Conservation (phyloP, 2,329 filamentous ascomycete genomes). For the Juglanconis oblonga region DNA sequence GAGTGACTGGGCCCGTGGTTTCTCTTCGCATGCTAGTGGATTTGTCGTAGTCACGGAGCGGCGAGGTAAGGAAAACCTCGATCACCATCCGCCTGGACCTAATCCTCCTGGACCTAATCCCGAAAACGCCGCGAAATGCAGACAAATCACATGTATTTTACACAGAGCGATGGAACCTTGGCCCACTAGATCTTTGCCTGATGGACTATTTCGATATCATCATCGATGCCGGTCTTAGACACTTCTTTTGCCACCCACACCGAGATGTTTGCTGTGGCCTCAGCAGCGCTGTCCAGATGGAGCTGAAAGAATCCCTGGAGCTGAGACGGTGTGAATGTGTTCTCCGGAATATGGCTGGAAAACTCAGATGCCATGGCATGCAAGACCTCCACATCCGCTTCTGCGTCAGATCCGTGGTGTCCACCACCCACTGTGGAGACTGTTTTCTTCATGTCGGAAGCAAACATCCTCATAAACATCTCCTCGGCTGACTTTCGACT, state of each 20-base stretch:
- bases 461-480: conserved; percentile 36
- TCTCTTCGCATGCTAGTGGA: no score
- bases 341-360: conserved; percentile 28
- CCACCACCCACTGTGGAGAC: no score
- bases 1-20: no score
- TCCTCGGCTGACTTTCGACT: conserved; percentile 31
- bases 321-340: conserved; percentile 34
- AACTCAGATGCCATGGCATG: conserved; percentile 27
- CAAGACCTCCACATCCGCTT: conserved; percentile 20
- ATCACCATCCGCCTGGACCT: no score
- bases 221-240: conserved; percentile 1
- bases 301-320: conserved; percentile 35
- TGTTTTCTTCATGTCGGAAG: conserved; percentile 20
- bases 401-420: conserved; percentile 13
- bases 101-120: no score
- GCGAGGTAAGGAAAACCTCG: no score
- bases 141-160: neutral
- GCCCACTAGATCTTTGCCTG: neutral
- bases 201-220: conserved; percentile 15
- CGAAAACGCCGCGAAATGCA: neutral
- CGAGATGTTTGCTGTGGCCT: conserved; percentile 23
- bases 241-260: conserved; percentile 12
- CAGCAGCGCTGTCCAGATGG: conserved; percentile 28
- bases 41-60: no score
- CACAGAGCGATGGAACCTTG: neutral